These are phyloP conservation scores for Neurospora crassa DNA, from an alignment of 2,329 filamentous ascomycete genomes.

Conservation along the genomic window DNA sequence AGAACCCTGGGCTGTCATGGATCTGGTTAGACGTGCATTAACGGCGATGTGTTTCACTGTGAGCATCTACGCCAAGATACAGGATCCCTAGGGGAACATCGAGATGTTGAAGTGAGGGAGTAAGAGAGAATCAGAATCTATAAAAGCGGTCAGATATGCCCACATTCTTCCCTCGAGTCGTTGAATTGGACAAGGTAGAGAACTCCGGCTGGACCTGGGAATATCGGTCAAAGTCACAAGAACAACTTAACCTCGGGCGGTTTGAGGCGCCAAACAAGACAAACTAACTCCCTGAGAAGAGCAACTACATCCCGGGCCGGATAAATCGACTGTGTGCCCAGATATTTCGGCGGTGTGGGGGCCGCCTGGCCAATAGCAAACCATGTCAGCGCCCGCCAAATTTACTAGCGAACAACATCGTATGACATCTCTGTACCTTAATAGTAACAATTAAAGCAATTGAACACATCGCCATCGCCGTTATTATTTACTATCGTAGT, in stretches of 20 bases:
- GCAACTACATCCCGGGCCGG: background rate
- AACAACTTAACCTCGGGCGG: background rate
- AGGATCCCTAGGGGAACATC: background rate
- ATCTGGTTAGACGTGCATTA: background rate
- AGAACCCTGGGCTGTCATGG: background rate
- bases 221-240: background rate
- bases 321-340: too few relatives aligned
- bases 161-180: background rate
- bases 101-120: background rate
- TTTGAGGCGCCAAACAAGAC: background rate
- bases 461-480: too few relatives aligned
- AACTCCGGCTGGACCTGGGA: background rate
- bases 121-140: background rate
- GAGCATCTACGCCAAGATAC: conserved; percentile 7
- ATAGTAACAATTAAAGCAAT: too few relatives aligned
- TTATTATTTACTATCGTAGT: too few relatives aligned
- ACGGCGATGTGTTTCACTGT: conserved; percentile 8
- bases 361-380: too few relatives aligned
- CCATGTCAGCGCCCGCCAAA: too few relatives aligned
- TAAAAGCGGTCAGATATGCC: background rate
- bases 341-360: too few relatives aligned
- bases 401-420: too few relatives aligned
- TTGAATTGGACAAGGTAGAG: background rate
- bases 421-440: too few relatives aligned
- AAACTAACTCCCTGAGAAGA: background rate